A percentile compares a stretch with the other conserved stretches of the same genome.
These are phyloP conservation scores for Aspergillus sp. DNA, from an alignment of 2,329 filamentous ascomycete species.

Conservation along the genomic window DNA sequence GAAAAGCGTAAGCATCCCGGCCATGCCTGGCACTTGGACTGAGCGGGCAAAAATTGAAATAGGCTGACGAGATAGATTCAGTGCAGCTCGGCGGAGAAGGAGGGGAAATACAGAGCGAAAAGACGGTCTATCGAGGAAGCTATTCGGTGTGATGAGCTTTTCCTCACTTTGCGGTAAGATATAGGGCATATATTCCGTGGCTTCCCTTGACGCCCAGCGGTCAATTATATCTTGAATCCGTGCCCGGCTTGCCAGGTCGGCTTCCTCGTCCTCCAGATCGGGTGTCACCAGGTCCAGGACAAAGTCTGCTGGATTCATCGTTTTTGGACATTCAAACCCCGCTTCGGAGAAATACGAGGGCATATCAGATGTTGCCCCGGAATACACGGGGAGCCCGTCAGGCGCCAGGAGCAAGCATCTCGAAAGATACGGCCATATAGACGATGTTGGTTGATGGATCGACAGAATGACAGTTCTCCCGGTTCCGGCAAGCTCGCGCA, in stretches of 20 bases:
- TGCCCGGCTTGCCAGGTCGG: slow-evolving; percentile 59
- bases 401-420: slow-evolving; percentile 67
- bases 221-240: slow-evolving; percentile 59
- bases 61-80: slow-evolving; percentile 66
- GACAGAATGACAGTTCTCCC: slow-evolving; percentile 71
- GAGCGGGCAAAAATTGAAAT: slow-evolving; percentile 59
- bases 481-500: slow-evolving; percentile 65
- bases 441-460: slow-evolving; percentile 71
- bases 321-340: slow-evolving; percentile 61
- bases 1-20: slow-evolving; percentile 61
- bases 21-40: slow-evolving; percentile 63
- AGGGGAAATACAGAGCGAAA: slow-evolving; percentile 62
- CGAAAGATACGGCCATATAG: slow-evolving; percentile 67
- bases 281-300: slow-evolving; percentile 72
- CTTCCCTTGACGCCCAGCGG: slow-evolving; percentile 54
- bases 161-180: slow-evolving; percentile 66
- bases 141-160: slow-evolving; percentile 56
- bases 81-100: slow-evolving; percentile 60
- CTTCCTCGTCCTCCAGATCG: slow-evolving; percentile 61
- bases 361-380: slow-evolving; percentile 61
- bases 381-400: slow-evolving; percentile 64
- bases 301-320: slow-evolving; percentile 74
- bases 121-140: no score
- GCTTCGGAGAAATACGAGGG: slow-evolving; percentile 57
- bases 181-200: slow-evolving; percentile 67